A percentile compares a stretch with the other conserved stretches of the same genome.
phyloP scores from a whole-genome alignment of 108 stramenopile genomes.

The Conticribra guillardii region DNA sequence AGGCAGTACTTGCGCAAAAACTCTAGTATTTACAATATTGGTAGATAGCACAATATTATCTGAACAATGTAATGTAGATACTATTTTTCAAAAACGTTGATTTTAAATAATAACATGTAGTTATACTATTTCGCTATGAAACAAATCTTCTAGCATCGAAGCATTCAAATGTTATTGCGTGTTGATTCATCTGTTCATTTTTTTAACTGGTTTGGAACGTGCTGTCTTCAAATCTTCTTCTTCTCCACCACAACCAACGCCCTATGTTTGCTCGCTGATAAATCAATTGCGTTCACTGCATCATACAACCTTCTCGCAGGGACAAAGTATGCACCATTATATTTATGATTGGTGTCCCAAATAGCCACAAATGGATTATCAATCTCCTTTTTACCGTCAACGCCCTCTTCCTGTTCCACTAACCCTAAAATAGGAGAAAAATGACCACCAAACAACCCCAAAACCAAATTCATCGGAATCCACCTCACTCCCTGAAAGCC shows the following conservation, averaged over 20 bases:
- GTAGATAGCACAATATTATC: background rate
- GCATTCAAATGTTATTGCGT: background rate
- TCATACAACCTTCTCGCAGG: conserved; percentile 44
- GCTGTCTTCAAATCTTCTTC: background rate
- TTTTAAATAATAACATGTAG: background rate
- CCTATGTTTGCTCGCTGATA: conserved; percentile 29
- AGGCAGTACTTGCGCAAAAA: background rate
- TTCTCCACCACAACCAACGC: conserved; percentile 49
- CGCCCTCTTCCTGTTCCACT: conserved; percentile 13
- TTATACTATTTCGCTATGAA: background rate
- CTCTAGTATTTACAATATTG: background rate
- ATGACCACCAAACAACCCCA: conserved; percentile 44
- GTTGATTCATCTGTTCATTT: too few species aligned
- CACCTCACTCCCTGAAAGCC: conserved; percentile 35
- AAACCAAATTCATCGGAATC: conserved; percentile 29
- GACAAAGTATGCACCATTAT: conserved; percentile 43
- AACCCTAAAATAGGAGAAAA: conserved; percentile 50
- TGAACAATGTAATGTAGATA: background rate
- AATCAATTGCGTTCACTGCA: conserved; percentile 34
- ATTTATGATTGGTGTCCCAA: conserved; percentile 48
- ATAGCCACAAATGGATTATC: conserved; percentile 38
- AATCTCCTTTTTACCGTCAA: background rate
- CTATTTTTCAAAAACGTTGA: background rate
- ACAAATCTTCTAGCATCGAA: background rate
- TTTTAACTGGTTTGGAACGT: too few species aligned